Evolutionary conservation across 495 filamentous ascomycete genomes (phyloP).

Genomic region (Aspergillus affinis): DNA sequence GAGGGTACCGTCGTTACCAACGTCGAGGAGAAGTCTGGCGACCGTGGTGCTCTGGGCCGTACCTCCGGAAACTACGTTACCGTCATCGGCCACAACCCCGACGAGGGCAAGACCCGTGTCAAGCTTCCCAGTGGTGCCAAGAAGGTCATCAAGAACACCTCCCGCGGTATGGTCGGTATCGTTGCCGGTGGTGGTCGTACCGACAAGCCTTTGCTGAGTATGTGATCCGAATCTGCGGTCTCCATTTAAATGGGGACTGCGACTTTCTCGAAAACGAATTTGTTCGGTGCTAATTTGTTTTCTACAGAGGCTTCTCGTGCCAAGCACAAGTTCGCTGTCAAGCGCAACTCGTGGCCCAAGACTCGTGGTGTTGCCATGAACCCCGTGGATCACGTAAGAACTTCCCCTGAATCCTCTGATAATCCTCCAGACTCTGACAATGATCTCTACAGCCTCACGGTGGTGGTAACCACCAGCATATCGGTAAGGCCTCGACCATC

Average conservation of each 20-base stretch:
- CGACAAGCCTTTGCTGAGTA: conserved; percentile 93
- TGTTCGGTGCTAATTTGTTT: conserved; percentile 35
- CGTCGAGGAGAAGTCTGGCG: conserved; percentile 98
- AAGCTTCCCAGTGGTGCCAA: conserved; percentile 99
- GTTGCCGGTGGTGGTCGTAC: conserved; percentile 98
- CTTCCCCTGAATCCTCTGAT: neutral
- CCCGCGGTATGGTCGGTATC: conserved; percentile 98
- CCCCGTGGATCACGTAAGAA: conserved; percentile 91
- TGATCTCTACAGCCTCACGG: conserved; percentile 75
- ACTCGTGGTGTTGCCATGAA: conserved; percentile 99
- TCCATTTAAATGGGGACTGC: too few relatives aligned
- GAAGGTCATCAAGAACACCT: conserved; percentile 91
- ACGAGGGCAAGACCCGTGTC: conserved; percentile 98
- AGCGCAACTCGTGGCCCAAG: conserved; percentile 99
- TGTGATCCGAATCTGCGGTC: conserved; percentile 21
- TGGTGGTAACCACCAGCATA: conserved; percentile 99
- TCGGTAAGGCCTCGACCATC: conserved; percentile 99
- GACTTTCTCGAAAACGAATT: neutral
- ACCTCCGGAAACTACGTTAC: conserved; percentile 99
- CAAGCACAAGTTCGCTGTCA: conserved; percentile 99
- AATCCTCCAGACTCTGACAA: conserved; percentile 29
- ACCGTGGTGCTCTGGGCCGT: conserved; percentile 91
- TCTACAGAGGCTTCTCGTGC: conserved; percentile 83
- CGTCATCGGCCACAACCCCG: conserved; percentile 97
- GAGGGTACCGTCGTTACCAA: conserved; percentile 99